Base-by-base conservation (phyloP, 2,329 filamentous ascomycete species). In the Verticillium isaacii region DNA sequence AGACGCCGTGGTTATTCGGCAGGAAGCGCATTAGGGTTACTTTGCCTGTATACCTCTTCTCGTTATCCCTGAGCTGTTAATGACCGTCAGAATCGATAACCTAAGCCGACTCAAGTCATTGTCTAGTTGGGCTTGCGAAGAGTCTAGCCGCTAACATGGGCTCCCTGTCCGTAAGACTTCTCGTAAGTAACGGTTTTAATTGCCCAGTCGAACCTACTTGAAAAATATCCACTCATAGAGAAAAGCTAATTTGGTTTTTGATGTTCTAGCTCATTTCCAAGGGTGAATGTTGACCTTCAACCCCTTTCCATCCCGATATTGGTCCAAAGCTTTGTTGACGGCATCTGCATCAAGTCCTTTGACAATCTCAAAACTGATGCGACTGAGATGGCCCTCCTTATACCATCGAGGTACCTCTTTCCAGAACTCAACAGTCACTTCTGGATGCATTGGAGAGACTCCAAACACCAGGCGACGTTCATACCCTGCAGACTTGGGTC, bases 1-100 rank as follows among this genome's bases (percentile, higher is more conserved):
- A 19, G 32, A 60, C 15, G 23, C 23, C 19, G 9, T 12, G 2
- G 56, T 25, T 3, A 32, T 25, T 55, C 37, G 6, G 45, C 6
- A 25, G 45, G 12, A 52, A 14, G 19, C 45, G 45, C 19, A 60
- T 59, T 17, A 70, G 58, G 12, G 63, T 29, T 29, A 29, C 29
- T 5, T 5, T 6, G 29, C 5, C 29, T 29, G 29, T 6, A 5
- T 29, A 29, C 29, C 6, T 6, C 1, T 25, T 5, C 29, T 29
- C 29, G 5, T 29, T 29, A 6, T 29, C 29, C 5, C 29, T 29
- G 29, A 5, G 1, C 5, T 6, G 6, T 6, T 4, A 29, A 29
- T 6, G 29, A 1, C 5, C 5, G 29, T 29, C 29, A 29, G 29
- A 5, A 29, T 29, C 29, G 5, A 29, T 29, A 29, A 29, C 29